Evolutionary conservation across 2,329 filamentous ascomycete species (phyloP).

Genomic region (Aspergillus pseudoglaucus): DNA sequence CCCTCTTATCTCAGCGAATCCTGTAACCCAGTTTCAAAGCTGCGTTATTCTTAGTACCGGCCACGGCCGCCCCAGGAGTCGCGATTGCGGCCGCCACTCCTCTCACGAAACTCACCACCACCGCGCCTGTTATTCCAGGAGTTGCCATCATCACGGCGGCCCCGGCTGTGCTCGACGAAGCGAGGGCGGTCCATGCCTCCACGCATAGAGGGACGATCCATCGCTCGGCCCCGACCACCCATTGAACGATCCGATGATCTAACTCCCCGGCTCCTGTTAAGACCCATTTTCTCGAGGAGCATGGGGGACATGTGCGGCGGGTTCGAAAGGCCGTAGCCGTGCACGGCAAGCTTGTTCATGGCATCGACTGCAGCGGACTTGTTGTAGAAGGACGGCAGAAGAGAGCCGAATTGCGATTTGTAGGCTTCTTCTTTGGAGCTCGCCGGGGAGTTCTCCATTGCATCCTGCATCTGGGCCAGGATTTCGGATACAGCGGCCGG

Average conservation of each 20-base stretch:
- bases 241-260: neutral
- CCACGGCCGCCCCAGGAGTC: neutral
- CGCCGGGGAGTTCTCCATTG: conserved; percentile 21
- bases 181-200: neutral
- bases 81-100: neutral
- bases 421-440: conserved; percentile 25
- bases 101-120: neutral
- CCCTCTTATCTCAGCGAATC: no score
- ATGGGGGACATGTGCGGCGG: neutral
- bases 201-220: neutral
- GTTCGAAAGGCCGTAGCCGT: conserved; percentile 31
- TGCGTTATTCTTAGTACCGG: no score
- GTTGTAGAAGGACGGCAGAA: conserved; percentile 20
- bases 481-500: conserved; percentile 12
- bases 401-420: conserved; percentile 16
- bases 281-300: neutral
- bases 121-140: neutral
- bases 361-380: conserved; percentile 37
- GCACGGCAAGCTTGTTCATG: conserved; percentile 40
- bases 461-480: conserved; percentile 39
- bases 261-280: neutral
- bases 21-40: no score
- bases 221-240: neutral
- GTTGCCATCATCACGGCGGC: neutral
- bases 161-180: neutral